These are phyloP conservation scores for Globisporangium apiculatum DNA, from an alignment of 352 stramenopile species.

Conservation along the genomic window DNA sequence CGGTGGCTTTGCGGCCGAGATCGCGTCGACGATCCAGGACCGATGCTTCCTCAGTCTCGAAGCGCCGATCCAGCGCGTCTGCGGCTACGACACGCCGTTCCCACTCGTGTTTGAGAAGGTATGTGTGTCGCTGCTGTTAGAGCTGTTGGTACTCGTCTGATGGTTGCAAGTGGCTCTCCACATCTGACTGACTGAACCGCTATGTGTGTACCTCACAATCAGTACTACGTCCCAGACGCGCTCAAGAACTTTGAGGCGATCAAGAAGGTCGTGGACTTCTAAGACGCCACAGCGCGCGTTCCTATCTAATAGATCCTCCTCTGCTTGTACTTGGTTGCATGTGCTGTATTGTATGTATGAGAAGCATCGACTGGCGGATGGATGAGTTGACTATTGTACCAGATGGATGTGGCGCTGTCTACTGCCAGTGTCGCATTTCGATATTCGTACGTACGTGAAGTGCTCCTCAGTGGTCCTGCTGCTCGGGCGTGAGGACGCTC, in stretches of 20 bases:
- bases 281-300: slow-evolving; percentile 11
- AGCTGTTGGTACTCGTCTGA: slow-evolving; percentile 13
- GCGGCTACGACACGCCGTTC: slow-evolving; percentile 97
- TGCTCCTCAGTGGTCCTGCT: slow-evolving; percentile 2
- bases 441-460: too few species aligned
- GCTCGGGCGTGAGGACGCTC: slow-evolving; percentile 41
- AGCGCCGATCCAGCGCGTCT: slow-evolving; percentile 91
- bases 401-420: too few species aligned
- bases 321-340: too few species aligned
- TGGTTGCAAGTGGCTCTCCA: not conserved
- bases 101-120: slow-evolving; percentile 93
- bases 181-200: not conserved
- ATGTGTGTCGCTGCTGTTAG: not conserved
- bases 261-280: slow-evolving; percentile 88
- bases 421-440: too few species aligned
- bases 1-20: slow-evolving; percentile 94
- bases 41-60: slow-evolving; percentile 96
- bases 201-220: not conserved
- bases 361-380: too few species aligned
- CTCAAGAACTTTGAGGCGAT: slow-evolving; percentile 96
- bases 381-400: too few species aligned
- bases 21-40: slow-evolving; percentile 91
- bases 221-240: slow-evolving; percentile 90
- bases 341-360: too few species aligned
- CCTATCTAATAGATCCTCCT: not conserved